These are phyloP conservation scores for Xylariaceae sp. DNA, from an alignment of 2,329 filamentous ascomycete species.

Conservation along the genomic window DNA sequence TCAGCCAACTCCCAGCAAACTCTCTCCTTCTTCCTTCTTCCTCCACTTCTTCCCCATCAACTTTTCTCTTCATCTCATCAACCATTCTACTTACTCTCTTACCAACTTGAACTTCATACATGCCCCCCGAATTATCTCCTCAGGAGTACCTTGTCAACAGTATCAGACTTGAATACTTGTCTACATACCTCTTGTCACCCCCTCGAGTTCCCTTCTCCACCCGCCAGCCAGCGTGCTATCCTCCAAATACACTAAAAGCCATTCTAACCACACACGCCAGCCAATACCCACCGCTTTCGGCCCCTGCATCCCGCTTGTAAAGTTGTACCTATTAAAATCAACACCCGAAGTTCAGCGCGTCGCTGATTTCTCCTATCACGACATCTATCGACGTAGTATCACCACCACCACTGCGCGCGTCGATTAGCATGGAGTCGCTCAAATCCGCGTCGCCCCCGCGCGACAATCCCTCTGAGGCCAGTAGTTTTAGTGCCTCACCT, in stretches of 20 bases:
- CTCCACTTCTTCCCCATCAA: neutral
- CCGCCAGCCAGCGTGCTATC: neutral
- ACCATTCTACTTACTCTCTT: too few relatives aligned
- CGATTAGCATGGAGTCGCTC: constrained; percentile 24
- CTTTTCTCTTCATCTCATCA: too few relatives aligned
- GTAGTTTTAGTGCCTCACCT: constrained; percentile 27
- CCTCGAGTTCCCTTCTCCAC: neutral
- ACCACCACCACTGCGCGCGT: constrained; percentile 9
- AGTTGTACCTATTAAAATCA: constrained; percentile 23
- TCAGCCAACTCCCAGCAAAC: neutral
- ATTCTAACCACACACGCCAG: constrained; percentile 9
- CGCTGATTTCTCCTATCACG: constrained; percentile 17
- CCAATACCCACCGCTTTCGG: constrained; percentile 22
- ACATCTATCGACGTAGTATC: constrained; percentile 16
- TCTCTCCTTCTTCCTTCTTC: neutral
- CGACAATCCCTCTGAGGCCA: constrained; percentile 32
- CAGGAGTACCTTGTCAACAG: neutral
- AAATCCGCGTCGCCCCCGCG: constrained; percentile 26
- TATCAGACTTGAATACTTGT: neutral
- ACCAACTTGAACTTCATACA: too few relatives aligned
- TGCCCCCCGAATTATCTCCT: too few relatives aligned
- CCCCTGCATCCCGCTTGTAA: constrained; percentile 18
- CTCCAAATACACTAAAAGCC: neutral
- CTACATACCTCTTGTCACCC: neutral
- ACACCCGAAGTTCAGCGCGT: constrained; percentile 27